Conservation (phyloP, 2,329 filamentous ascomycete species). For the Pseudogymnoascus sp. region DNA sequence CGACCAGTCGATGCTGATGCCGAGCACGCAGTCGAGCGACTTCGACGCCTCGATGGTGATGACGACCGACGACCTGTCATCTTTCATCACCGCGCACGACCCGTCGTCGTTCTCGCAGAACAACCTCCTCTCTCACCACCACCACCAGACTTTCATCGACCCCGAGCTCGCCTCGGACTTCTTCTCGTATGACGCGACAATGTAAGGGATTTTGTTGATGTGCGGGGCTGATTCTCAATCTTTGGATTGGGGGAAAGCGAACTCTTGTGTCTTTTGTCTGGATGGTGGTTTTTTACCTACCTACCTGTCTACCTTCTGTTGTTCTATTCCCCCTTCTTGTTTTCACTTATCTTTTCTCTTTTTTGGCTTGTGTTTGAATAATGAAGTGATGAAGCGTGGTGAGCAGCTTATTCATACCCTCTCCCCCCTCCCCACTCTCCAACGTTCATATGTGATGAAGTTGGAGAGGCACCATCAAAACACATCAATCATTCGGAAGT, state of each 20-base stretch:
- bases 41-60: not conserved
- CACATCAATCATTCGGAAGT: not conserved
- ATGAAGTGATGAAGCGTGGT: not conserved
- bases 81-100: not conserved
- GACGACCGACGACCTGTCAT: not conserved
- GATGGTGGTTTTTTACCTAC: not conserved
- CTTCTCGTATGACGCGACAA: not conserved
- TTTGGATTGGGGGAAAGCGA: not conserved
- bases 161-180: not conserved
- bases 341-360: constrained; percentile 8
- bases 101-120: not conserved
- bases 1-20: not conserved
- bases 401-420: not conserved
- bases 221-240: constrained; percentile 8
- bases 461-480: not conserved
- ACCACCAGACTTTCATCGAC: not conserved
- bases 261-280: too few relatives aligned
- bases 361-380: not conserved
- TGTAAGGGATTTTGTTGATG: not conserved
- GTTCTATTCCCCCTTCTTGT: not conserved
- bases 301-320: not conserved
- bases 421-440: not conserved
- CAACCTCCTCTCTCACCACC: not conserved
- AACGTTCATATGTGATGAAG: not conserved
- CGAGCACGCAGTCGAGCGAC: not conserved